Evolutionary conservation across 108 stramenopile species (phyloP).

Genomic region (Mayamaea pseudoterrestris): DNA sequence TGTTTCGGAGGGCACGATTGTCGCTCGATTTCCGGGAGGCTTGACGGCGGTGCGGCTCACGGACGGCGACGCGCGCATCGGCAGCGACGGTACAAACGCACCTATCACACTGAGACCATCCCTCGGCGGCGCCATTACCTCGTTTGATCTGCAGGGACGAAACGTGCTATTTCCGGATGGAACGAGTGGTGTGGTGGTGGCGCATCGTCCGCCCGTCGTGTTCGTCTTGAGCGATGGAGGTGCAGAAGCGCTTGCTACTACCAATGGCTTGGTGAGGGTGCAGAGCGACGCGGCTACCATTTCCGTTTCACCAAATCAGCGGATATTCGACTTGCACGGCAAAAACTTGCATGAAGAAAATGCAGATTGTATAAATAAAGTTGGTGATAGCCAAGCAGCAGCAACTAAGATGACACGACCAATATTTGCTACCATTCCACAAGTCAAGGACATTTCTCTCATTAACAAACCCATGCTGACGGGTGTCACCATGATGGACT

Average conservation of each 20-base stretch:
- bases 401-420: constrained; percentile 15
- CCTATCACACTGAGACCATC: neutral
- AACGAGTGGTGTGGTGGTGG: constrained; percentile 46
- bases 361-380: neutral
- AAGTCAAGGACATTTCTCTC: constrained; percentile 71
- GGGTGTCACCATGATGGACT: constrained; percentile 76
- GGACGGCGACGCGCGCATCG: neutral
- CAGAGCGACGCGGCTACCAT: constrained; percentile 22
- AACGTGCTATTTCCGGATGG: constrained; percentile 32
- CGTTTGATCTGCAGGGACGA: constrained; percentile 61
- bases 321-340: constrained; percentile 37
- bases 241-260: neutral
- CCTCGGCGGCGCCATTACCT: constrained; percentile 6
- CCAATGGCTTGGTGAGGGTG: constrained; percentile 12
- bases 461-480: constrained; percentile 77
- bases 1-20: constrained; percentile 1
- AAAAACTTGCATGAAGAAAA: constrained; percentile 2
- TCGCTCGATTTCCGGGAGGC: constrained; percentile 4
- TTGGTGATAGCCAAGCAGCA: neutral
- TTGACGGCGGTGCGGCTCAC: neutral
- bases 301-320: constrained; percentile 16
- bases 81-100: neutral
- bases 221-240: constrained; percentile 41
- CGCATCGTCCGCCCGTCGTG: constrained; percentile 69
- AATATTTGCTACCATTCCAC: constrained; percentile 74